Conservation (phyloP, 2,329 filamentous ascomycete genomes). For the Elsinoe necatrix region DNA sequence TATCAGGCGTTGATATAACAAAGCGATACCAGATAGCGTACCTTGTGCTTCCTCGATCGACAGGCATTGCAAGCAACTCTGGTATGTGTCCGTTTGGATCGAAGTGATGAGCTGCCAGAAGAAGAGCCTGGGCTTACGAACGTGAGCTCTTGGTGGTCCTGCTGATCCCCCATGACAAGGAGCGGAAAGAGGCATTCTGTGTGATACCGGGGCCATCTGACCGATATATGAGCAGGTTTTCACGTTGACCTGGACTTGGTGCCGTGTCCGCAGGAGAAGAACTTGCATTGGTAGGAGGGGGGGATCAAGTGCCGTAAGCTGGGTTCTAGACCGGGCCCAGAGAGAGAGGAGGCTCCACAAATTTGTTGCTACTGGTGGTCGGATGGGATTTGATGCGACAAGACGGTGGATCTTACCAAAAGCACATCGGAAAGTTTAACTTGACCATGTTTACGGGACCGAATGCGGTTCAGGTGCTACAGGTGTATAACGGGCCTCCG, state of each 20-base stretch:
- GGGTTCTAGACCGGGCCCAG: neutral
- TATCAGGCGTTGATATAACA: neutral
- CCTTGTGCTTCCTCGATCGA: slow-evolving; percentile 2
- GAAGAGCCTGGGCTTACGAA: neutral
- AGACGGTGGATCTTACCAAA: neutral
- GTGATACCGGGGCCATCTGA: neutral
- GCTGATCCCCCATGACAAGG: neutral
- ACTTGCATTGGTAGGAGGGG: neutral
- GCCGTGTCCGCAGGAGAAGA: neutral
- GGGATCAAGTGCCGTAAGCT: neutral
- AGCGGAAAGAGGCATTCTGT: neutral
- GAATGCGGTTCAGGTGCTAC: neutral
- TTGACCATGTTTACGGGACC: neutral
- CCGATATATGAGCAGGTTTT: neutral
- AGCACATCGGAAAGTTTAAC: neutral
- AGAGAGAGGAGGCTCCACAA: neutral
- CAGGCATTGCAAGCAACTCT: slow-evolving; percentile 8
- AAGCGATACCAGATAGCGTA: neutral
- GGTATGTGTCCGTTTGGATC: neutral
- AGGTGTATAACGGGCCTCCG: neutral
- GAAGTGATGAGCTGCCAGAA: neutral
- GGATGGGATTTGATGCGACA: neutral
- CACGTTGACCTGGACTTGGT: neutral
- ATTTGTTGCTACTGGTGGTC: neutral
- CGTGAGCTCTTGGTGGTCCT: neutral